These are phyloP conservation scores for Pouteria campechiana DNA, from an alignment of 179 eudicot genomes.

Conservation along the genomic window DNA sequence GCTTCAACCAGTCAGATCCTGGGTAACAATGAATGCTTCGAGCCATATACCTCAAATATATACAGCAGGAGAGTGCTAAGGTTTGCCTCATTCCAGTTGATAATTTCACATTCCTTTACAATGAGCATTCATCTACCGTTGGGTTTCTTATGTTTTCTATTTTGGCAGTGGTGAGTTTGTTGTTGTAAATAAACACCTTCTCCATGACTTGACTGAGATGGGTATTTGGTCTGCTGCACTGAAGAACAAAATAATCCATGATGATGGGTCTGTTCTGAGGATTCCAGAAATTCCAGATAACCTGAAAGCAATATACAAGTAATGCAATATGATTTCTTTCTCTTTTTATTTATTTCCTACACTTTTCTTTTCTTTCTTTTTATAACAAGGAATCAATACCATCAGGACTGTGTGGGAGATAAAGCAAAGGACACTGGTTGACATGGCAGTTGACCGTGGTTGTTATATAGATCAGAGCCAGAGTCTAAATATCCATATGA, in stretches of 20 bases:
- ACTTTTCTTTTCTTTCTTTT: not conserved
- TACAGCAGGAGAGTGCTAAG: conserved; percentile 85
- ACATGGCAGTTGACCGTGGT: conserved; percentile 91
- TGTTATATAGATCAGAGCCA: conserved; percentile 90
- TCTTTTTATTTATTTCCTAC: not conserved
- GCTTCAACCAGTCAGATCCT: conserved; percentile 94
- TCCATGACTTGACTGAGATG: conserved; percentile 80
- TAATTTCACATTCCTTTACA: too few species aligned
- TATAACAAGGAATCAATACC: not conserved
- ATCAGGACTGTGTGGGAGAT: conserved; percentile 92
- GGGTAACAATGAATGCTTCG: conserved; percentile 90
- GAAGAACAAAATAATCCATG: conserved; percentile 67
- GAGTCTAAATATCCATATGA: conserved; percentile 89
- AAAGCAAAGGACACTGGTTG: conserved; percentile 69
- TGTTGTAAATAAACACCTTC: conserved; percentile 93
- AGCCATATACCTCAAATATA: conserved; percentile 89
- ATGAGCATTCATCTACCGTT: not conserved
- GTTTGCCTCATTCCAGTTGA: conserved; percentile 24
- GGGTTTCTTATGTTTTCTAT: not conserved
- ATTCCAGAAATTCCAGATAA: conserved; percentile 54
- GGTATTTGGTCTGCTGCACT: conserved; percentile 76
- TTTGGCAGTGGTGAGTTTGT: conserved; percentile 83
- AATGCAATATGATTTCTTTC: conserved; percentile 1
- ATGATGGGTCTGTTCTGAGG: conserved; percentile 75
- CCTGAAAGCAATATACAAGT: conserved; percentile 68